A percentile compares a stretch with the other conserved stretches of the same genome.
These are phyloP conservation scores for Annulohypoxylon stygium DNA, from an alignment of 495 filamentous ascomycete genomes.

Conservation along the genomic window DNA sequence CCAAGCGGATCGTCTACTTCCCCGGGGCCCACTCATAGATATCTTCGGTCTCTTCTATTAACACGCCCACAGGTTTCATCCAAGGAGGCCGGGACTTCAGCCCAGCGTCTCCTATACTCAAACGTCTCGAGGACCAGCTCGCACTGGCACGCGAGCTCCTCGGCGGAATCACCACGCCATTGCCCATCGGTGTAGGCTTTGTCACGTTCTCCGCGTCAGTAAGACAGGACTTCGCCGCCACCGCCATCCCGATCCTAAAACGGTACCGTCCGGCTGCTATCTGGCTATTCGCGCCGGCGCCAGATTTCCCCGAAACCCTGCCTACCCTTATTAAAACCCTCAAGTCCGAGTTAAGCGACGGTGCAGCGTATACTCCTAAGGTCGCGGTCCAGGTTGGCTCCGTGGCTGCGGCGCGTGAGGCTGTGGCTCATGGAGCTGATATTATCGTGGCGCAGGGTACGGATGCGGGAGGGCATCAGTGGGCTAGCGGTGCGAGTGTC, in stretches of 20 bases:
- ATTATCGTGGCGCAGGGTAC: conserved; percentile 78
- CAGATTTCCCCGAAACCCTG: conserved; percentile 65
- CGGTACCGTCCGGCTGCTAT: conserved; percentile 72
- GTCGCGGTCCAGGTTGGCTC: conserved; percentile 77
- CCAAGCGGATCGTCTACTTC: background rate
- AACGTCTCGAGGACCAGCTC: conserved; percentile 55
- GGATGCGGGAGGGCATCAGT: conserved; percentile 83
- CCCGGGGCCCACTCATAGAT: background rate
- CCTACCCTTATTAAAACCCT: conserved; percentile 47
- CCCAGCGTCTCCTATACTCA: conserved; percentile 47
- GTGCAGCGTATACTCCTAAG: conserved; percentile 51
- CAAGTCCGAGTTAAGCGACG: conserved; percentile 45
- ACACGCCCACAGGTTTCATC: conserved; percentile 52
- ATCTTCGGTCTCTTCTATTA: background rate
- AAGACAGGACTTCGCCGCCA: conserved; percentile 49
- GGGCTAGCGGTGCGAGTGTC: conserved; percentile 68
- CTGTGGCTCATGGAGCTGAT: conserved; percentile 64
- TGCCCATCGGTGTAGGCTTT: conserved; percentile 59
- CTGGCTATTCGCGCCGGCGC: conserved; percentile 79
- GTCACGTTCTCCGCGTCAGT: conserved; percentile 51
- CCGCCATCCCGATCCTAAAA: conserved; percentile 54
- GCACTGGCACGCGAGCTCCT: conserved; percentile 48
- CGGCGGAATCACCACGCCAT: conserved; percentile 38
- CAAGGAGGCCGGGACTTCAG: conserved; percentile 54
- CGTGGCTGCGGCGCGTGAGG: conserved; percentile 66